These are phyloP conservation scores for Yamadazyma dendronema DNA, from an alignment of 1,139 yeast genomes.

Conservation along the genomic window DNA sequence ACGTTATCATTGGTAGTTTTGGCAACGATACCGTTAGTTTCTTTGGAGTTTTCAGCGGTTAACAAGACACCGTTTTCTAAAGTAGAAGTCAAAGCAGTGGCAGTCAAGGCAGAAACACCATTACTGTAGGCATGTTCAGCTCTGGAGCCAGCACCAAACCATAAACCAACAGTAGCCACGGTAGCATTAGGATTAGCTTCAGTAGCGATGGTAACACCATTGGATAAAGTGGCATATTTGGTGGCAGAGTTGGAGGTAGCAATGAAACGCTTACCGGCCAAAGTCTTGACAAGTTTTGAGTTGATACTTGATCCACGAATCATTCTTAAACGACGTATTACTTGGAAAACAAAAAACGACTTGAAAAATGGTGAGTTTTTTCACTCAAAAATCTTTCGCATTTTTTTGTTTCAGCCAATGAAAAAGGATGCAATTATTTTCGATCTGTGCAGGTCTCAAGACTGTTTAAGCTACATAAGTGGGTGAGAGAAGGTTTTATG, in stretches of 20 bases:
- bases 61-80: constrained; percentile 47
- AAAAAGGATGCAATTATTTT: constrained; percentile 9
- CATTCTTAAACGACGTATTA: constrained; percentile 8
- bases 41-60: constrained; percentile 47
- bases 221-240: constrained; percentile 66
- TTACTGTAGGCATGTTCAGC: constrained; percentile 76
- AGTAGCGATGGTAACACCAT: constrained; percentile 72
- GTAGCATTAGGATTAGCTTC: constrained; percentile 58
- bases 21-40: constrained; percentile 53
- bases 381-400: constrained; percentile 5
- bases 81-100: constrained; percentile 47
- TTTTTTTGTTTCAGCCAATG: constrained; percentile 10
- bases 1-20: constrained; percentile 47
- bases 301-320: constrained; percentile 18
- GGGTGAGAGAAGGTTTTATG: not conserved
- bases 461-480: not conserved
- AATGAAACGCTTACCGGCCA: constrained; percentile 48
- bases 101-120: constrained; percentile 69
- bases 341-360: constrained; percentile 1
- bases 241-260: constrained; percentile 61
- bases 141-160: constrained; percentile 74
- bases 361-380: constrained; percentile 5
- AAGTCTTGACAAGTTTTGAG: constrained; percentile 11
- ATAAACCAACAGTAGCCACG: constrained; percentile 65
- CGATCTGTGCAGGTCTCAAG: constrained; percentile 1